Evolutionary conservation across 805 yeast genomes (phyloP), one percentile per base, ranked within the genome.

Genomic region (Metschnikowia corniflorae): DNA sequence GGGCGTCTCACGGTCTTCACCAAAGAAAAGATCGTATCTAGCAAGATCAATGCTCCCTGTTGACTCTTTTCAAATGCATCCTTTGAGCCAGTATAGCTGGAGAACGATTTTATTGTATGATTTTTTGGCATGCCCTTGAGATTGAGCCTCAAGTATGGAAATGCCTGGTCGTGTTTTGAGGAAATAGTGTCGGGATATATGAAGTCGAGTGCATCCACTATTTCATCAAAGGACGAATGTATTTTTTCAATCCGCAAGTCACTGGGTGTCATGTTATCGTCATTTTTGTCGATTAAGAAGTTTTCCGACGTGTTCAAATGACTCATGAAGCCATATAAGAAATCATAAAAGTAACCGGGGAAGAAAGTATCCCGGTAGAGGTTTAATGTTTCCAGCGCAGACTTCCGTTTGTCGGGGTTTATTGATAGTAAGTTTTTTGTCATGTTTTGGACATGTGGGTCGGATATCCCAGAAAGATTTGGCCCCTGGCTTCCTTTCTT

Each of bases 401-500:
- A 53, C 3, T 71, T 60, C 46, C 98, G 69, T 2, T 77, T 62
- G 0, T 41, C 37, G 0, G 96, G 94, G 44, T 85, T 70, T 15
- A 80, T 53, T 28, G 68, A 58, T 8, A 86, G 77, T 82, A 93
- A 80, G 41, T 74, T 71, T 29, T 55, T 44, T 2, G 89, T 75
- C 46, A 93, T 55, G 20, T 70, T 65, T 41, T 73, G 70, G 2
- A 86, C 67, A 16, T 65, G 49, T 0, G 52, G 44, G 45, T 80
- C 79, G 12, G 69, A 69, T 15, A 86, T 74, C 2, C 71, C 70
- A 6, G 72, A 69, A 31, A 86, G 57, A 38, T 78, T 78, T 0
- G 95, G 94, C 15, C 57, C 56, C 51, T 73, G 80, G 41, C 83
- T 88, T 2, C 78, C 74, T 40, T 75, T 75, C 50, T 81, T 81